Evolutionary conservation across 1,284 basidiomycete genomes (phyloP).

Genomic region (Rhizoctonia solani): DNA sequence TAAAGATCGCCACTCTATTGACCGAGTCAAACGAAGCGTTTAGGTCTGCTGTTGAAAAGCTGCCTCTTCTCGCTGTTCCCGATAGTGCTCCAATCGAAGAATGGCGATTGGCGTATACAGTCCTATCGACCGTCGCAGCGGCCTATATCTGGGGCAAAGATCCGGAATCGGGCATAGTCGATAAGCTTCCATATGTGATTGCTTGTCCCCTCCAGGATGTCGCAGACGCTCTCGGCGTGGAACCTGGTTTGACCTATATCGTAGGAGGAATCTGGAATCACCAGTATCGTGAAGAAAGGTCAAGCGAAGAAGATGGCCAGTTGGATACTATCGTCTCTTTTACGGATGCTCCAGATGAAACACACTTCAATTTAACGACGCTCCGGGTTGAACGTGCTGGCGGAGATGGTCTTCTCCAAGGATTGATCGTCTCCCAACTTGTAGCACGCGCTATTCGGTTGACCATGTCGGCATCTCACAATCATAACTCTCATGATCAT

Average conservation of each 20-base stretch:
- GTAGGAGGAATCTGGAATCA: constrained; percentile 22
- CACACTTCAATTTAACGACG: constrained; percentile 18
- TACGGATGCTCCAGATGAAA: constrained; percentile 15
- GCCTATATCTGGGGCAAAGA: constrained; percentile 17
- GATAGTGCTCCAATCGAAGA: constrained; percentile 22
- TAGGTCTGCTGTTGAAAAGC: neutral
- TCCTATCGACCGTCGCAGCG: constrained; percentile 7
- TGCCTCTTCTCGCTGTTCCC: constrained; percentile 10
- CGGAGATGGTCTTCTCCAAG: constrained; percentile 12
- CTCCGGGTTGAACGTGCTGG: constrained; percentile 22
- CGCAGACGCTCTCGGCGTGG: constrained; percentile 3
- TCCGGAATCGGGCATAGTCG: neutral
- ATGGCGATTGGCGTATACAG: constrained; percentile 12
- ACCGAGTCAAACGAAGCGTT: neutral
- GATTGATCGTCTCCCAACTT: constrained; percentile 9
- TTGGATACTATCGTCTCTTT: constrained; percentile 15
- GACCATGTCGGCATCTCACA: neutral
- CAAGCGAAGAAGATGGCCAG: neutral
- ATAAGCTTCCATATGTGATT: constrained; percentile 12
- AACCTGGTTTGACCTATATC: constrained; percentile 15
- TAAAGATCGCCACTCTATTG: constrained; percentile 4
- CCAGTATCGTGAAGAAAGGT: neutral
- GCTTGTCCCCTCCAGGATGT: neutral
- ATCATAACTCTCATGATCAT: neutral
- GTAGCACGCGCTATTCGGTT: neutral